phyloP scores from a whole-genome alignment of 176 grass and related monocot species.

The Otatea glauca region DNA sequence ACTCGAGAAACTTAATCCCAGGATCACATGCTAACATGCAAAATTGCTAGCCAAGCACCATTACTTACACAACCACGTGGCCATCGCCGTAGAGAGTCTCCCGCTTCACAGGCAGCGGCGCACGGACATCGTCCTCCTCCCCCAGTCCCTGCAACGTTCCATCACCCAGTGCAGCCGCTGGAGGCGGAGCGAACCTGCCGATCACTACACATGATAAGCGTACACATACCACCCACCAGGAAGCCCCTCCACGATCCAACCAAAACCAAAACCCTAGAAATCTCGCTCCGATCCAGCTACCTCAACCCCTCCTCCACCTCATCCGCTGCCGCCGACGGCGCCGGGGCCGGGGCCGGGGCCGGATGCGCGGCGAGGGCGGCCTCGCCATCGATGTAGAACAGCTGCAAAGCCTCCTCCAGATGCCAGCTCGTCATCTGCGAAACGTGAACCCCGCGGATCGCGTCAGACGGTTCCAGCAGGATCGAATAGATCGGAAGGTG shows the following conservation, averaged over 20 bases:
- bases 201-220: background rate
- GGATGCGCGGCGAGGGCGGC: slow-evolving; percentile 45
- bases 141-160: slow-evolving; percentile 47
- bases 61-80: slow-evolving; percentile 50
- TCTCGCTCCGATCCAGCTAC: background rate
- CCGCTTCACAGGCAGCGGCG: slow-evolving; percentile 76
- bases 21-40: background rate
- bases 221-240: background rate
- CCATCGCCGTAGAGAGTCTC: slow-evolving; percentile 89
- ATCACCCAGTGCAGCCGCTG: slow-evolving; percentile 58
- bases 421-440: slow-evolving; percentile 82
- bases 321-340: slow-evolving; percentile 14
- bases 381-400: slow-evolving; percentile 87
- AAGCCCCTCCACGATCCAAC: background rate
- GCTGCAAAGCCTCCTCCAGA: slow-evolving; percentile 86
- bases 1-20: background rate
- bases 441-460: slow-evolving; percentile 35
- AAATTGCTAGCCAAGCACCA: background rate
- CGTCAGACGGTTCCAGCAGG: background rate
- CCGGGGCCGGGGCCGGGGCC: background rate
- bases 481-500: background rate
- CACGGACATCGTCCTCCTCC: slow-evolving; percentile 72
- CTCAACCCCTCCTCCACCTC: slow-evolving; percentile 46
- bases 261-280: slow-evolving; percentile 33
- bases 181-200: slow-evolving; percentile 51